Percentiles rank a stretch among this genome's conserved stretches.
Conservation (phyloP, 345 rosid genomes). For the Mercurialis annua region DNA sequence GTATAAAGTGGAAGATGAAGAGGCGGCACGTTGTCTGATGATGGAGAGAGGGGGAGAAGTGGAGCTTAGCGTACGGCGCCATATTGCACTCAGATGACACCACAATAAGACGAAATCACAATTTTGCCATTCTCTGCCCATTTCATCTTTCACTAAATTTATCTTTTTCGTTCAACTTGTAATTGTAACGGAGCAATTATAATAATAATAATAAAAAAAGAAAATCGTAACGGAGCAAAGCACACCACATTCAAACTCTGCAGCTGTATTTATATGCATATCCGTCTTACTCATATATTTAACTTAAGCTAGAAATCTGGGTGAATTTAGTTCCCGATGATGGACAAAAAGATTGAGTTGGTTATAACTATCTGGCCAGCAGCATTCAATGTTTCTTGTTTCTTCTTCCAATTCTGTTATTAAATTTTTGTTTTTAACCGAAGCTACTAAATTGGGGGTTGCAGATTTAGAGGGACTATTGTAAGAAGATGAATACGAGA, state of each 20-base stretch:
- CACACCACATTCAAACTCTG: not conserved
- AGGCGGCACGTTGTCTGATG: slow-evolving; percentile 37
- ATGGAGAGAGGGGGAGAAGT: not conserved
- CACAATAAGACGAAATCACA: too few species aligned
- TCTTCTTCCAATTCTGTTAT: not conserved
- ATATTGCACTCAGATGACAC: slow-evolving; percentile 21
- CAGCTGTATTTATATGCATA: not conserved
- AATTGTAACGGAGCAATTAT: too few species aligned
- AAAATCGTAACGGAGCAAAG: too few species aligned
- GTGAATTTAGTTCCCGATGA: slow-evolving; percentile 10
- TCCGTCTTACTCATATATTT: not conserved
- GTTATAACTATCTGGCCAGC: too few species aligned
- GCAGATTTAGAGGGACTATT: slow-evolving; percentile 12
- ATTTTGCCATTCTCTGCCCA: not conserved
- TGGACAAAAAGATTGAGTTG: slow-evolving; percentile 10
- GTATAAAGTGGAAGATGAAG: slow-evolving; percentile 2
- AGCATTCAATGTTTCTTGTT: slow-evolving; percentile 16
- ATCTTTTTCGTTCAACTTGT: not conserved
- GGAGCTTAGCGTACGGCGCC: slow-evolving; percentile 11
- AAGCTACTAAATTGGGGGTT: slow-evolving; percentile 4
- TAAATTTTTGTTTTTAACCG: not conserved
- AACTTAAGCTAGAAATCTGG: slow-evolving; percentile 12
- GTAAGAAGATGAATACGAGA: slow-evolving; percentile 35
- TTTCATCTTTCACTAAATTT: not conserved
- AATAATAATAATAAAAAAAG: too few species aligned